Evolutionary conservation across 441 rosid species (phyloP).

Genomic region (Erodium trifolium): DNA sequence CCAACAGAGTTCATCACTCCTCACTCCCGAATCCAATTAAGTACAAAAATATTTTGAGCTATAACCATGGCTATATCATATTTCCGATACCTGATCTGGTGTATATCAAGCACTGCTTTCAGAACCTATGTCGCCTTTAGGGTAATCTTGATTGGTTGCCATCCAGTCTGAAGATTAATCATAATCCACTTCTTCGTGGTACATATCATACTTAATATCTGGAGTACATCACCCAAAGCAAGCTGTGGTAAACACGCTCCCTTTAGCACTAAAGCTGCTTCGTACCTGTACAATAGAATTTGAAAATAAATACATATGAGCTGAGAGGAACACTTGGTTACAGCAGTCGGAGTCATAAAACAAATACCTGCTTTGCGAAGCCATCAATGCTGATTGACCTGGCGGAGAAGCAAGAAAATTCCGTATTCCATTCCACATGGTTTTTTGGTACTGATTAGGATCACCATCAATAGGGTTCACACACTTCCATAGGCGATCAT

Average conservation of each 20-base stretch:
- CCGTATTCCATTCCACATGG: conserved; percentile 45
- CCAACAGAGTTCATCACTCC: conserved; percentile 10
- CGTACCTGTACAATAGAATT: conserved; percentile 38
- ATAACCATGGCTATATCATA: no score
- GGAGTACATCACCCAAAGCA: conserved; percentile 48
- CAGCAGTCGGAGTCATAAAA: conserved; percentile 1
- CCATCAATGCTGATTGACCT: conserved; percentile 33
- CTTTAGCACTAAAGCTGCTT: conserved; percentile 50
- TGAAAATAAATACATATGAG: background rate
- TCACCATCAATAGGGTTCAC: conserved; percentile 47
- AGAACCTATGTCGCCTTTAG: conserved; percentile 26
- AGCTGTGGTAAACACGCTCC: conserved; percentile 40
- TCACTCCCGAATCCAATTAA: conserved; percentile 8
- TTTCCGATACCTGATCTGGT: conserved; percentile 15
- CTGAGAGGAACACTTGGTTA: background rate
- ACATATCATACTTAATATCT: conserved; percentile 46
- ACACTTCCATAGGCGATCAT: conserved; percentile 52
- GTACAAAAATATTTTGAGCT: conserved; percentile 1
- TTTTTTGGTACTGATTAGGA: conserved; percentile 37
- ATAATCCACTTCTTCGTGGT: conserved; percentile 48
- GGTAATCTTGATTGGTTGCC: conserved; percentile 50
- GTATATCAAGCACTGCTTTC: conserved; percentile 25
- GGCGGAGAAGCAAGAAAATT: conserved; percentile 39
- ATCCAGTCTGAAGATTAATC: conserved; percentile 38
- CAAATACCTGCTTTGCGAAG: conserved; percentile 46